A percentile compares a stretch with the other conserved stretches of the same genome.
These are phyloP conservation scores for Starmera dryadoides DNA, from an alignment of 805 yeast species.

Conservation along the genomic window DNA sequence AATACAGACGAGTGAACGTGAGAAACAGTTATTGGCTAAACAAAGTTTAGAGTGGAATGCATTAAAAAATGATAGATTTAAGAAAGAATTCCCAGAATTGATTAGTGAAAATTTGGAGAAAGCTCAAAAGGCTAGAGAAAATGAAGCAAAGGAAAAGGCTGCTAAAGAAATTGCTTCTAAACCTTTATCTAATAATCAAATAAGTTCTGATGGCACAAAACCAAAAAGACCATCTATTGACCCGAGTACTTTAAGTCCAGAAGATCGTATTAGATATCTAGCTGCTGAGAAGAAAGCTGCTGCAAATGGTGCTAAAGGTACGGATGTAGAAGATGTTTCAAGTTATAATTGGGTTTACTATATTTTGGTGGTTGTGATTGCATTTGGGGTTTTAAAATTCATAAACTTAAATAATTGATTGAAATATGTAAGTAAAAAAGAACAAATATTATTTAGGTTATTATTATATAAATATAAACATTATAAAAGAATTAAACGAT, in stretches of 20 bases:
- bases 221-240: constrained; percentile 31
- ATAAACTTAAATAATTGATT: constrained; percentile 5
- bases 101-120: constrained; percentile 27
- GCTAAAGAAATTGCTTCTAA: constrained; percentile 3
- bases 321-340: no score
- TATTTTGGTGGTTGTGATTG: constrained; percentile 26
- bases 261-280: constrained; percentile 53
- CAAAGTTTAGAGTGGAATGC: constrained; percentile 57
- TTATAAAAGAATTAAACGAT: no score
- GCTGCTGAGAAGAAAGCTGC: constrained; percentile 13
- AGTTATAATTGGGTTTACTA: constrained; percentile 19
- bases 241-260: constrained; percentile 33
- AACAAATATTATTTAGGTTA: no score
- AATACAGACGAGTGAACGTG: constrained; percentile 52
- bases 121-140: constrained; percentile 17
- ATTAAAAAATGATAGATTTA: constrained; percentile 48
- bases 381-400: constrained; percentile 16
- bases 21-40: constrained; percentile 49
- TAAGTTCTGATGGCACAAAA: no score
- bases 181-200: no score
- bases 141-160: constrained; percentile 2
- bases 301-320: not conserved
- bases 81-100: constrained; percentile 62
- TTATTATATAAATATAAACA: no score
- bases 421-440: not conserved